Percentiles rank a stretch among this genome's conserved stretches.
phyloP scores from a whole-genome alignment of 176 grass and related monocot genomes.

The Pontederia crassipes region DNA sequence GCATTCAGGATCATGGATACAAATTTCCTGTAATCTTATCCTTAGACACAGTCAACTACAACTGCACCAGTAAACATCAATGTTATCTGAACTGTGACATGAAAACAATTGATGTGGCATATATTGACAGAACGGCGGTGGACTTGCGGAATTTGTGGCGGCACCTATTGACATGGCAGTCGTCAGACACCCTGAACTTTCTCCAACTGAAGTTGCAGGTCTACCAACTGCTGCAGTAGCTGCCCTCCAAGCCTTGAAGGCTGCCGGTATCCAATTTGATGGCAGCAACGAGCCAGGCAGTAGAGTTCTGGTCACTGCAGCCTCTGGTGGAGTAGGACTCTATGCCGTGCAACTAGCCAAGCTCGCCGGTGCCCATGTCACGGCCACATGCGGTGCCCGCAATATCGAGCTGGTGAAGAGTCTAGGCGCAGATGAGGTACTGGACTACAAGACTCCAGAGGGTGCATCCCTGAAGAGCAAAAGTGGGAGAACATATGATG shows the following conservation, averaged over 20 bases:
- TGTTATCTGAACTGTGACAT: neutral
- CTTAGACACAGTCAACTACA: too few species aligned
- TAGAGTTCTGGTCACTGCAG: slow-evolving; percentile 57
- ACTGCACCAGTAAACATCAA: too few species aligned
- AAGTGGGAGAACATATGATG: slow-evolving; percentile 37
- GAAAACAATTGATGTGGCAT: neutral
- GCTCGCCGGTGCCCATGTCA: slow-evolving; percentile 46
- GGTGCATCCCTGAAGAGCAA: slow-evolving; percentile 50
- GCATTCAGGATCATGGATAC: too few species aligned
- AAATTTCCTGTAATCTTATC: too few species aligned
- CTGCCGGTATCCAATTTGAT: slow-evolving; percentile 35
- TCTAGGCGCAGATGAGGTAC: slow-evolving; percentile 56
- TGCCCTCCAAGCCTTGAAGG: slow-evolving; percentile 63
- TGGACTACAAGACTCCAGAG: slow-evolving; percentile 58
- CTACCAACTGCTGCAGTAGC: slow-evolving; percentile 38
- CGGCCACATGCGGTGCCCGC: slow-evolving; percentile 70
- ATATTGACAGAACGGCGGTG: slow-evolving; percentile 39
- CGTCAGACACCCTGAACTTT: slow-evolving; percentile 42
- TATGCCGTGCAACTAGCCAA: slow-evolving; percentile 76
- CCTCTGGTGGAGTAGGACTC: slow-evolving; percentile 74
- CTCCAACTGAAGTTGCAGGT: slow-evolving; percentile 40
- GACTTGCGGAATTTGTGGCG: slow-evolving; percentile 48
- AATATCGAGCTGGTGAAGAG: slow-evolving; percentile 36
- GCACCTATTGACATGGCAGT: slow-evolving; percentile 30
- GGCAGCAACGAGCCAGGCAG: slow-evolving; percentile 20